These are phyloP conservation scores for Aspergillus sp. DNA, from an alignment of 2,329 filamentous ascomycete genomes.

Conservation along the genomic window DNA sequence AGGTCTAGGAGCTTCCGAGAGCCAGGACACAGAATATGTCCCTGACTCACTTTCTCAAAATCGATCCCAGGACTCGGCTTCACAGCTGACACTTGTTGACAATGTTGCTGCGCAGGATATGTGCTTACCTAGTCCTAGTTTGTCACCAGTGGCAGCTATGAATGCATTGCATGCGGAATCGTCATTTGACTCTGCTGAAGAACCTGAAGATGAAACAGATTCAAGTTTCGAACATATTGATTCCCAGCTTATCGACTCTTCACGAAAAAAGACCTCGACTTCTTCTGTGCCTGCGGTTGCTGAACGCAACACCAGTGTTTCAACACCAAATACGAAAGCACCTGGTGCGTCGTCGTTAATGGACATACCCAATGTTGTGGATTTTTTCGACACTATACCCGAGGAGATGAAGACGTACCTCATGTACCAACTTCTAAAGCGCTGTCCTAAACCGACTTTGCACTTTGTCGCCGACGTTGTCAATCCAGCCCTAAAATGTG, in stretches of 20 bases:
- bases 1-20: slow-evolving; percentile 14
- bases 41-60: slow-evolving; percentile 22
- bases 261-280: slow-evolving; percentile 20
- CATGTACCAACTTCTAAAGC: slow-evolving; percentile 90
- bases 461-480: slow-evolving; percentile 88
- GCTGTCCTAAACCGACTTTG: slow-evolving; percentile 83
- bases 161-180: slow-evolving; percentile 51
- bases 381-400: slow-evolving; percentile 88
- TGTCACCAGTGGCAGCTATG: slow-evolving; percentile 85
- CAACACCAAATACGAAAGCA: slow-evolving; percentile 19
- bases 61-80: slow-evolving; percentile 19
- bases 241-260: slow-evolving; percentile 22
- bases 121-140: slow-evolving; percentile 87
- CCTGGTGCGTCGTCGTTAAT: slow-evolving; percentile 53
- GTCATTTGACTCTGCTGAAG: slow-evolving; percentile 43
- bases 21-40: slow-evolving; percentile 25
- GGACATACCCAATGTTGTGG: slow-evolving; percentile 82
- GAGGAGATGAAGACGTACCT: slow-evolving; percentile 91
- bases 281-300: slow-evolving; percentile 8
- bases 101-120: slow-evolving; percentile 78
- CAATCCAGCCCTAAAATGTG: slow-evolving; percentile 90
- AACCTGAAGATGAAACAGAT: slow-evolving; percentile 43
- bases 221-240: slow-evolving; percentile 43
- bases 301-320: slow-evolving; percentile 6
- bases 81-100: slow-evolving; percentile 57